Evolutionary conservation across 2,329 filamentous ascomycete species (phyloP), one percentile per base, ranked within the genome.

Genomic region (Xylaria sp.): DNA sequence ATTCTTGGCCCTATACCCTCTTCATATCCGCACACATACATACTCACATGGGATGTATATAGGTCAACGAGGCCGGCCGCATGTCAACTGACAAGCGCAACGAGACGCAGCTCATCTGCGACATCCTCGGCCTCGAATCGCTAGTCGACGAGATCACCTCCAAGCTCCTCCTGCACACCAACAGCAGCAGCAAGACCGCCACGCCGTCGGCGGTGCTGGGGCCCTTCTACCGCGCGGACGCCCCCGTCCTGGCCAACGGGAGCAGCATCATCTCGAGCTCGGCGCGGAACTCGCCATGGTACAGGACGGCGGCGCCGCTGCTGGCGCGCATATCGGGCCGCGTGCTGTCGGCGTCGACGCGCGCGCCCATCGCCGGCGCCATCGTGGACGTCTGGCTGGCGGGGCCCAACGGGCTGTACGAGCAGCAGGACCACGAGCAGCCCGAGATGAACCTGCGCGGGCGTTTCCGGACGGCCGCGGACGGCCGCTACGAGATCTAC

Each of bases 171-270:
- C 56, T 83, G 87, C 25, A 94, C 91, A 5, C 86, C 89, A 4
- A 90, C 89, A 9, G 89, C 92, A 49, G 92, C 27, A 54, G 22
- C 22, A 47, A 49, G 3, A 27, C 56, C 5, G 49, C 89, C 11
- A 96, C 92, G 5, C 87, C 92, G 1, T 92, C 91, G 3, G 89
- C 93, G 45, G 93, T 97, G 71, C 86, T 97, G 0, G 93, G 93
- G 0, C 93, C 93, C 1, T 97, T 97, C 81, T 96, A 92, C 87
- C 86, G 92, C 5, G 85, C 88, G 49, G 86, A 94, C 72, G 88
- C 92, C 0, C 92, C 93, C 5, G 80, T 86, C 65, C 86, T 90
- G 53, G 80, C 87, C n/a, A 91, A 91, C 75, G 93, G 91, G 56
- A 86, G 84, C 51, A 89, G 83, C 73, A 92, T 96, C 69, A 83